Percentiles rank a stretch among this genome's conserved stretches.
Evolutionary conservation across 257 asterid genomes (phyloP).

Genomic region (Penstemon davidsonii): DNA sequence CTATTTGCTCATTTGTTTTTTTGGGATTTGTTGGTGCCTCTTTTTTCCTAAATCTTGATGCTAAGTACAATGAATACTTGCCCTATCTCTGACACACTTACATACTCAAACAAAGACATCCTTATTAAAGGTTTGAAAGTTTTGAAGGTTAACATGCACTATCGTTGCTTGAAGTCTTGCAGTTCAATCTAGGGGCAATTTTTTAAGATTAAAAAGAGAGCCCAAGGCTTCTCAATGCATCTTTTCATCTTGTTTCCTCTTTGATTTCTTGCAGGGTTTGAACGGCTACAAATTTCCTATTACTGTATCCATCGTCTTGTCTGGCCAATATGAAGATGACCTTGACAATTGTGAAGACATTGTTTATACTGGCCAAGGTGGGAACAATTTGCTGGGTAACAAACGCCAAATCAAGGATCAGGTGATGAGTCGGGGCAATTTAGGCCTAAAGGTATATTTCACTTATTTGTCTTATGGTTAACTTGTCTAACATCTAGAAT

Average conservation of each 20-base stretch:
- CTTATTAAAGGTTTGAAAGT: not conserved
- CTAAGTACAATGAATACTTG: not conserved
- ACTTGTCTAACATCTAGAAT: conserved; percentile 1
- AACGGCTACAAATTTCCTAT: conserved; percentile 50
- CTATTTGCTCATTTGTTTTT: not conserved
- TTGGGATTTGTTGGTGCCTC: too few relatives aligned
- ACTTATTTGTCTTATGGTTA: conserved; percentile 17
- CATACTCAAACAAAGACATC: not conserved
- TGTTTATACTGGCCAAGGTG: conserved; percentile 94
- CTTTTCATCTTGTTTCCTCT: conserved; percentile 1
- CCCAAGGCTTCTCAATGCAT: not conserved
- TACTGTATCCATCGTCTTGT: conserved; percentile 69
- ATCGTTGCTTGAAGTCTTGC: not conserved
- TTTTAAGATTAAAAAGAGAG: too few relatives aligned
- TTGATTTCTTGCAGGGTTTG: conserved; percentile 42
- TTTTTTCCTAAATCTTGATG: not conserved
- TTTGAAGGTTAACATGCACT: not conserved
- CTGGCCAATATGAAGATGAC: conserved; percentile 95
- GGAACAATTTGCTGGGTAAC: conserved; percentile 71
- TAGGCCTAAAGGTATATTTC: conserved; percentile 67
- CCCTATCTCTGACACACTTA: not conserved
- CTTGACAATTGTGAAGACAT: conserved; percentile 72
- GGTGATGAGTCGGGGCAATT: conserved; percentile 64
- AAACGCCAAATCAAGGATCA: conserved; percentile 74
- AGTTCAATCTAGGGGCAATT: not conserved